Evolutionary conservation across 257 asterid genomes (phyloP).

Genomic region (Jacaranda mimosifolia): DNA sequence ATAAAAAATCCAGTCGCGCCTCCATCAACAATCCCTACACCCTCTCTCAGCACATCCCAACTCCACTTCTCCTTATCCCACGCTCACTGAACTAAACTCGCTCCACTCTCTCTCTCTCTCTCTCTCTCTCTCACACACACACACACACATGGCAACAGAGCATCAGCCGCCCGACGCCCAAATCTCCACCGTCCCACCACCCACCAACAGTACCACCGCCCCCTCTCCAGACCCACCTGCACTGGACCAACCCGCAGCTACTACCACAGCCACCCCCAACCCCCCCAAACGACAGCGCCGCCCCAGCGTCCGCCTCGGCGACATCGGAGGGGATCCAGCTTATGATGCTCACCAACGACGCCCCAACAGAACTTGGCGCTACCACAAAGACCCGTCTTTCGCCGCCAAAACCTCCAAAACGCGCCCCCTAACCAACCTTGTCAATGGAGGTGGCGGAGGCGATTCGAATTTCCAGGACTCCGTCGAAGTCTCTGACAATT

Average conservation of each 20-base stretch:
- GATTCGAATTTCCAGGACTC: conserved; percentile 53
- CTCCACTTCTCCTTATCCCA: conserved; percentile 39
- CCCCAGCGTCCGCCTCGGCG: conserved; percentile 97
- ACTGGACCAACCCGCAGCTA: conserved; percentile 43
- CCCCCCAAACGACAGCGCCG: conserved; percentile 96
- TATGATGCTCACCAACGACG: conserved; percentile 72
- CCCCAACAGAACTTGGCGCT: conserved; percentile 71
- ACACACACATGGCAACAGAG: conserved; percentile 68
- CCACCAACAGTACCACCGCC: conserved; percentile 38
- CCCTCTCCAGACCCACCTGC: conserved; percentile 57
- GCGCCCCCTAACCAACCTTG: conserved; percentile 91
- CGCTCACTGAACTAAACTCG: conserved; percentile 23
- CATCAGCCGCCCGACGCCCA: conserved; percentile 65
- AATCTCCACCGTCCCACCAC: conserved; percentile 49
- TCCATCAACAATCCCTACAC: conserved; percentile 25
- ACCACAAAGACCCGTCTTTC: conserved; percentile 77
- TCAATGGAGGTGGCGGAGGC: conserved; percentile 58
- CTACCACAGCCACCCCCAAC: conserved; percentile 52
- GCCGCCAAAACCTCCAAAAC: conserved; percentile 85
- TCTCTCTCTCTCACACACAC: conserved; percentile 11
- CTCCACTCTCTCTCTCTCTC: conserved; percentile 37
- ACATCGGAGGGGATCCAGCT: conserved; percentile 87
- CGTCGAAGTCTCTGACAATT: conserved; percentile 48
- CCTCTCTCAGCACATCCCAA: conserved; percentile 32
- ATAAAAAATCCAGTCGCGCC: conserved; percentile 6